phyloP scores from a whole-genome alignment of 345 rosid genomes.

The Brassica cretica region DNA sequence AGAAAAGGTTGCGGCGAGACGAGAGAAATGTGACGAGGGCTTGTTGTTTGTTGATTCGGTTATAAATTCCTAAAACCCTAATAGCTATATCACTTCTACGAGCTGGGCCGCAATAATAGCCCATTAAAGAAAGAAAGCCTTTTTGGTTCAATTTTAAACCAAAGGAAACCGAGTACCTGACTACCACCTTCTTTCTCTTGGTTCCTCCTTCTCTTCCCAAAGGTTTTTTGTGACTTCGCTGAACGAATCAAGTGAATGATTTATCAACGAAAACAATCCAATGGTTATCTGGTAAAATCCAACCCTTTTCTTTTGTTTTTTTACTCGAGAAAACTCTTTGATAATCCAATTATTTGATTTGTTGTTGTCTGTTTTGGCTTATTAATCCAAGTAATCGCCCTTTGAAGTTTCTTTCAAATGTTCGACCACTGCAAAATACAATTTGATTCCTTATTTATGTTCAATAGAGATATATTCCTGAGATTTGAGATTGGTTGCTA shows the following conservation, averaged over 20 bases:
- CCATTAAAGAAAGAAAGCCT: background rate
- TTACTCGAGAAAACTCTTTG: background rate
- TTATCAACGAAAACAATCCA: background rate
- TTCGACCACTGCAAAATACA: background rate
- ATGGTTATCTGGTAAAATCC: too few relatives aligned
- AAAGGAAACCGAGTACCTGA: background rate
- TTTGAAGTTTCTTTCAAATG: background rate
- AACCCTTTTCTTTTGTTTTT: too few relatives aligned
- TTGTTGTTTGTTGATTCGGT: background rate
- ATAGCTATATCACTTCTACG: background rate
- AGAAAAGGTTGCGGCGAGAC: constrained; percentile 8
- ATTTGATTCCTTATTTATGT: background rate
- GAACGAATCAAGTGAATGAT: background rate
- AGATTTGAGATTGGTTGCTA: too few relatives aligned
- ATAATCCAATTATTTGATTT: background rate
- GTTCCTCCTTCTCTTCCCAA: background rate
- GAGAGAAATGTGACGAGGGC: background rate
- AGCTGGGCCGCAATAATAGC: background rate
- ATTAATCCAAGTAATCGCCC: too few relatives aligned
- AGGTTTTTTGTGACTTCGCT: background rate
- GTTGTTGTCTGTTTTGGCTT: too few relatives aligned
- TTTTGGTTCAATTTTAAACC: background rate
- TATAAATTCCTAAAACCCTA: constrained; percentile 17
- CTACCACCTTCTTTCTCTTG: background rate
- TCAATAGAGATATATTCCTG: background rate